Conservation (phyloP, 2,329 filamentous ascomycete genomes). For the Cladosporium sp. region DNA sequence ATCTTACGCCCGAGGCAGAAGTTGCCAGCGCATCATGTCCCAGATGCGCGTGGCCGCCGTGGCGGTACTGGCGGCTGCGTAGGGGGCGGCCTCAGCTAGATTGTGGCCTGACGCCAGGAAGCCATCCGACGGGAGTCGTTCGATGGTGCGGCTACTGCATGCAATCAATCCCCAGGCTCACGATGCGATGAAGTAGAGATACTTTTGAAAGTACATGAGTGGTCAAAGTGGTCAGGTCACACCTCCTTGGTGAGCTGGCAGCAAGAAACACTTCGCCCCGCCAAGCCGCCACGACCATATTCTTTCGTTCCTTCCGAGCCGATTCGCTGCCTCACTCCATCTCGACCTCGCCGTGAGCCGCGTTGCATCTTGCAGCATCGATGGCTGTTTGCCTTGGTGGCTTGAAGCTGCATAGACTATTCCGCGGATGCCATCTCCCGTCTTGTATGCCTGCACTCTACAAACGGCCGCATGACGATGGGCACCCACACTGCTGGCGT, state of each 20-base stretch:
- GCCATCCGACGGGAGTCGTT: background rate
- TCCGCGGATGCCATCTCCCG: background rate
- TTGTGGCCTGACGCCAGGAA: background rate
- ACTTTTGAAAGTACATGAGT: background rate
- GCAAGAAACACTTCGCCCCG: background rate
- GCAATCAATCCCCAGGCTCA: background rate
- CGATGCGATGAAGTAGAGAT: background rate
- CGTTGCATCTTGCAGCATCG: background rate
- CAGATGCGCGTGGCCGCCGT: background rate
- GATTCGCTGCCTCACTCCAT: constrained; percentile 16
- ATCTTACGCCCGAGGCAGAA: background rate
- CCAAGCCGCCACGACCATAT: constrained; percentile 11
- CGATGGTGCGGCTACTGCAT: background rate
- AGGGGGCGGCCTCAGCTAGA: background rate
- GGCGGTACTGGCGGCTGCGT: background rate
- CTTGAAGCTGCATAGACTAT: background rate
- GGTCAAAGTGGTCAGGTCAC: background rate
- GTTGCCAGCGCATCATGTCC: background rate
- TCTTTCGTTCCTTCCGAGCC: background rate
- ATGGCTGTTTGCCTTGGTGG: constrained; percentile 13
- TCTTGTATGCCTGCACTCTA: background rate
- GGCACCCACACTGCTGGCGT: background rate
- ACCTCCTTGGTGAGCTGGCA: constrained; percentile 14
- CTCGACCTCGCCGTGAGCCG: background rate
- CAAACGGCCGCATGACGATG: constrained; percentile 4